Base-by-base conservation (phyloP, 345 rosid genomes). In the Physaria fendleri region DNA sequence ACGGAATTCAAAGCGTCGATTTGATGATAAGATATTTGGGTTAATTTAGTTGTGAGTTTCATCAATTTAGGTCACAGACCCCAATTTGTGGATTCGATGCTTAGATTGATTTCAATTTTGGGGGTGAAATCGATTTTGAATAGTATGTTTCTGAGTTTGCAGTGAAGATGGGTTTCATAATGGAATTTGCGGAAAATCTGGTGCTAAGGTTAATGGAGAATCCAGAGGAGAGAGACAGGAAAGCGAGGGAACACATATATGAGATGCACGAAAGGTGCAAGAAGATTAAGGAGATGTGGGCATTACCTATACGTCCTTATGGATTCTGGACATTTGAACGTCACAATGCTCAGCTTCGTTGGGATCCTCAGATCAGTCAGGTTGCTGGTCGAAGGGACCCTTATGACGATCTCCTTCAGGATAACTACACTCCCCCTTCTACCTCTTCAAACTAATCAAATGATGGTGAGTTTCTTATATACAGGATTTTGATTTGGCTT, bases 231-330 rank as follows among this genome's bases (percentile, higher is more conserved):
- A 84, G 97, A 82, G 99, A 87, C 46, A 65, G 69, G 69, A 85
- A 78, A 39, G 85, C 87, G 44, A 82, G 96, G 56, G 95, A 94
- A 62, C 95, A 76, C 25, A 20, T 94, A 18, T 94, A 94, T 60
- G 50, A 77, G 6, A 28, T 68, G 69, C 84, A 83, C 59, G 97
- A 90, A 52, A 77, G 82, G 57, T 90, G 97, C 77, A 71, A 71
- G 25, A 94, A 84, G 80, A 83, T 96, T 5, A 94, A 90, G 76
- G 97, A 94, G 83, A 94, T 90, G 97, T 90, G 97, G 97, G 85
- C 84, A 56, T 82, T 62, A 7, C 99, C 99, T 21, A 61, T 94
- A 34, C 95, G 99, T 12, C 99, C 99, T 24, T 90, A 94, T 29
- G 99, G 99, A 2, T 90, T 90, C 62, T 87, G 96, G 97, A 94